Conservation (phyloP, 345 rosid genomes). For the Adansonia digitata region DNA sequence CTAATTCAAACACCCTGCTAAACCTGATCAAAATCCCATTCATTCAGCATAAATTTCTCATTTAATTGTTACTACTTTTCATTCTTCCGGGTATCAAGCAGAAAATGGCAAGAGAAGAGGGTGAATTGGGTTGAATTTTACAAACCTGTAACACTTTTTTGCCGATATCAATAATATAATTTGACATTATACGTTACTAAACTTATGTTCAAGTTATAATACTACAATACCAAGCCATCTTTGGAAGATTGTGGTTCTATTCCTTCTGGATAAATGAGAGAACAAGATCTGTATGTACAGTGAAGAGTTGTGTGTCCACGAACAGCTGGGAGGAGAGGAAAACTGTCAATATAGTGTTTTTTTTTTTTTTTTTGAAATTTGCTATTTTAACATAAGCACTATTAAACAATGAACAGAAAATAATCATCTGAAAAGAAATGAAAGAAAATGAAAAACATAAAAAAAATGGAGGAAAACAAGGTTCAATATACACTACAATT, state of each 20-base stretch:
- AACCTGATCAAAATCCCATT: not conserved
- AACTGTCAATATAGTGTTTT: no score
- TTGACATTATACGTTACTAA: conserved; percentile 14
- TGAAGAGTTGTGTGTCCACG: conserved; percentile 92
- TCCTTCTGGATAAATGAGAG: conserved; percentile 95
- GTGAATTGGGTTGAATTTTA: not conserved
- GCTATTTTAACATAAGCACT: not conserved
- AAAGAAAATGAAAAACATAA: not conserved
- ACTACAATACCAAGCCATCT: not conserved
- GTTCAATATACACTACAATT: no score
- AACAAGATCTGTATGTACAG: conserved; percentile 88
- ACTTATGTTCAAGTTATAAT: conserved; percentile 29
- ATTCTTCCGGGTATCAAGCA: not conserved
- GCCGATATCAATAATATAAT: not conserved
- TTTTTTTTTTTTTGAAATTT: not conserved
- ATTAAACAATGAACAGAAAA: not conserved
- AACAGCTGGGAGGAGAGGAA: conserved; percentile 65
- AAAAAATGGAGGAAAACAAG: not conserved
- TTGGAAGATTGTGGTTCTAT: conserved; percentile 20
- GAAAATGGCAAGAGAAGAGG: not conserved
- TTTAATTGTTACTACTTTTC: not conserved
- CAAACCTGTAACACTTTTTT: not conserved
- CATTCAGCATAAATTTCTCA: not conserved
- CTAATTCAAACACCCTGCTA: not conserved
- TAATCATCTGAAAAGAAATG: not conserved